phyloP scores from a whole-genome alignment of 83 land plant genomes.

The Picea engelmannii region DNA sequence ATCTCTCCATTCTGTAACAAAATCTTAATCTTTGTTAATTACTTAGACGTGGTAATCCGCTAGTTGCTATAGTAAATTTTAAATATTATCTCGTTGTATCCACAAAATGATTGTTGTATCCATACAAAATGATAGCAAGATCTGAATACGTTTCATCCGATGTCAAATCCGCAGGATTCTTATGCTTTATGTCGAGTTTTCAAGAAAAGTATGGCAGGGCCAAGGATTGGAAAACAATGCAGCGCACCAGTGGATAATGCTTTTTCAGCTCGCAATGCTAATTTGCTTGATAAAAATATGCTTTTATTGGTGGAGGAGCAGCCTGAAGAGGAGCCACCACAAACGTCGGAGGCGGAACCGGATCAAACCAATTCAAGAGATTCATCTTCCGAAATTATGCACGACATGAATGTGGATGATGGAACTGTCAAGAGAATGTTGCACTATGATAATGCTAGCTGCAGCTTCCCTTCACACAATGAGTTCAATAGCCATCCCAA shows the following conservation, averaged over 20 bases:
- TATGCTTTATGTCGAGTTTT: conserved; percentile 53
- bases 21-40: too few species aligned
- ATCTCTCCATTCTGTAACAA: too few species aligned
- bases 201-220: conserved; percentile 47
- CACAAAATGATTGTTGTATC: too few species aligned
- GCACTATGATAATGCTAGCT: not conserved
- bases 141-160: not conserved
- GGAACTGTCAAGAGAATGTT: not conserved
- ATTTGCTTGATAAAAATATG: not conserved
- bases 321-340: not conserved
- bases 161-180: conserved; percentile 28
- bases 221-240: conserved; percentile 32
- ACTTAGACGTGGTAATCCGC: too few species aligned
- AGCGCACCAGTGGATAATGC: conserved; percentile 16
- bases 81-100: too few species aligned
- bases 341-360: not conserved
- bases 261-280: too few species aligned
- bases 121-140: too few species aligned
- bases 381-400: not conserved
- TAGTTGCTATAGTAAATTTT: too few species aligned
- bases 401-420: not conserved
- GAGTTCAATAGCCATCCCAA: too few species aligned
- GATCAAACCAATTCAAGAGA: not conserved
- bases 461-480: too few species aligned
- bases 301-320: too few species aligned